Percentiles rank a stretch among this genome's conserved stretches.
These are phyloP conservation scores for Colletotrichum phormii DNA, from an alignment of 2,329 filamentous ascomycete genomes.

Conservation along the genomic window DNA sequence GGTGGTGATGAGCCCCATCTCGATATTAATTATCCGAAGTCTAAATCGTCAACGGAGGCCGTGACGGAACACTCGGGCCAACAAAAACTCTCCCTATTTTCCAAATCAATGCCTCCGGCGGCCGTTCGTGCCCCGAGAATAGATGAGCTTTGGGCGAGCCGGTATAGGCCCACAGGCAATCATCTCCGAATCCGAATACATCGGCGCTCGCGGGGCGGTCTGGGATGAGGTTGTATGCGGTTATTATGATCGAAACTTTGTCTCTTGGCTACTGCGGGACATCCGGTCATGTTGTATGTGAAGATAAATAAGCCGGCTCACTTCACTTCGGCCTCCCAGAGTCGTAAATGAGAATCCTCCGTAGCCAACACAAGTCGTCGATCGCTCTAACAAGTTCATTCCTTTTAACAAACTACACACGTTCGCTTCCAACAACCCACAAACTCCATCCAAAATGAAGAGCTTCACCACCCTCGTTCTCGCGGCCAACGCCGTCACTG, in stretches of 20 bases:
- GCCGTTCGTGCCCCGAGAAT: background rate
- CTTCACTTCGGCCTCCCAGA: background rate
- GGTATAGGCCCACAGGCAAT: constrained; percentile 3
- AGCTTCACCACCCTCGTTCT: constrained; percentile 25
- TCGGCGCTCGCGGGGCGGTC: background rate
- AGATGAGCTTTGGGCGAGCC: background rate
- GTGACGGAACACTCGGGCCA: constrained; percentile 18
- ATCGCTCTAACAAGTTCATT: background rate
- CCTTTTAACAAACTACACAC: background rate
- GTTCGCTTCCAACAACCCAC: constrained; percentile 18
- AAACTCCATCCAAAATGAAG: constrained; percentile 20
- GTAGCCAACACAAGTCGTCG: background rate
- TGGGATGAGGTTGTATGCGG: constrained; percentile 2
- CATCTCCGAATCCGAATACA: background rate
- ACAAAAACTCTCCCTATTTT: background rate
- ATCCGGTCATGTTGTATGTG: background rate
- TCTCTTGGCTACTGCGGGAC: background rate
- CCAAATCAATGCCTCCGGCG: background rate
- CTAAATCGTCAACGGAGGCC: constrained; percentile 3
- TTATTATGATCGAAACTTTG: background rate
- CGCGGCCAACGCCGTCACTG: constrained; percentile 13
- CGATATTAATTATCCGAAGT: constrained; percentile 23
- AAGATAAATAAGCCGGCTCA: constrained; percentile 15
- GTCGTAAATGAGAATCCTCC: background rate
- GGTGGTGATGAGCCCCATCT: constrained; percentile 4